Evolutionary conservation across 169 alveolate species (phyloP).

Genomic region (Plasmodium chabaudi): DNA sequence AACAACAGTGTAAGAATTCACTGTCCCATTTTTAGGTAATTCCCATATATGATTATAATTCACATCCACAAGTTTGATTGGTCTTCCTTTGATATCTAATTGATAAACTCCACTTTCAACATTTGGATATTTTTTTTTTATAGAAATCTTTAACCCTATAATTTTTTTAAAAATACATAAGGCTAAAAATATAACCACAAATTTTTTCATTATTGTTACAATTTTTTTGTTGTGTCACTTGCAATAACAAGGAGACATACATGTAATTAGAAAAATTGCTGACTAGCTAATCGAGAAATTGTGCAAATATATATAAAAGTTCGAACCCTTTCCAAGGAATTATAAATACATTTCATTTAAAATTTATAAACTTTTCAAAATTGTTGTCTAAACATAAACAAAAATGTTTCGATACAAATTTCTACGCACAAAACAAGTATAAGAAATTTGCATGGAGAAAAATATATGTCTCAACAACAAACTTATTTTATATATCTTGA

Average conservation of each 20-base stretch:
- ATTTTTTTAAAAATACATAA: slow-evolving; percentile 19
- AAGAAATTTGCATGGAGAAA: no score
- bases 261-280: no score
- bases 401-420: no score
- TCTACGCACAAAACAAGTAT: no score
- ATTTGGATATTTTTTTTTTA: slow-evolving; percentile 55
- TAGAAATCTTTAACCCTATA: slow-evolving; percentile 10
- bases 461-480: no score
- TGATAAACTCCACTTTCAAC: slow-evolving; percentile 73
- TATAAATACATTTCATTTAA: no score
- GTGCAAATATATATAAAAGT: no score
- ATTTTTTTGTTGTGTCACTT: not conserved
- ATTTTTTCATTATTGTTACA: slow-evolving; percentile 28
- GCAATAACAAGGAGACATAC: not conserved
- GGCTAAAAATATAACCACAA: slow-evolving; percentile 20
- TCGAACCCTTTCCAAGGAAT: no score
- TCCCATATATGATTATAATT: slow-evolving; percentile 68
- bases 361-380: no score
- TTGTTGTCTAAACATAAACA: no score
- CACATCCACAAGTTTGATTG: slow-evolving; percentile 67
- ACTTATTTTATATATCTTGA: no score
- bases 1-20: slow-evolving; percentile 64
- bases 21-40: slow-evolving; percentile 53
- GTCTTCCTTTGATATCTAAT: slow-evolving; percentile 68
- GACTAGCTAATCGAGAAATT: no score